Percentiles rank a stretch among this genome's conserved stretches.
Conservation (phyloP, 176 grass and related monocot species). For the Oryza nivara region DNA sequence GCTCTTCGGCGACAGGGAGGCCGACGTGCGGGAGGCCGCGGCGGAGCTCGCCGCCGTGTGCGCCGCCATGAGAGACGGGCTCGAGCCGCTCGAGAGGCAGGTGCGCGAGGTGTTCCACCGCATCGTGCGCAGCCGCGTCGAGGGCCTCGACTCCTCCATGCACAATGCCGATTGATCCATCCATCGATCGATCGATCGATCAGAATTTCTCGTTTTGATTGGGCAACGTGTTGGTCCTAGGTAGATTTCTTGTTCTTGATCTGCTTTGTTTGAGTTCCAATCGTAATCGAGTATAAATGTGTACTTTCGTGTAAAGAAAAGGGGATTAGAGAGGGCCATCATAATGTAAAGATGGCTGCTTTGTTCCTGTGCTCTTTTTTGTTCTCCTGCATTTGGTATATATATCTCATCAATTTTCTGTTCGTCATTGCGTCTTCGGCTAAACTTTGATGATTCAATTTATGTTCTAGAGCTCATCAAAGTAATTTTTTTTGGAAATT, state of each 20-base stretch:
- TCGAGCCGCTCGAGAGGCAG: slow-evolving; percentile 80
- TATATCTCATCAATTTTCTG: slow-evolving; percentile 44
- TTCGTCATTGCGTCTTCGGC: neutral
- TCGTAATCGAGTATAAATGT: slow-evolving; percentile 43
- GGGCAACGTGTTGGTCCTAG: slow-evolving; percentile 46
- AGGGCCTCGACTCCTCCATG: slow-evolving; percentile 78
- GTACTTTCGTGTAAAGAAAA: slow-evolving; percentile 56
- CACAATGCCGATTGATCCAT: slow-evolving; percentile 70
- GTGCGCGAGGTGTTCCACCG: slow-evolving; percentile 94
- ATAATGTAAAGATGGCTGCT: slow-evolving; percentile 49
- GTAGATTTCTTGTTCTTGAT: slow-evolving; percentile 51
- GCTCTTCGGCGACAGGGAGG: slow-evolving; percentile 66
- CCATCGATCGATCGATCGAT: neutral
- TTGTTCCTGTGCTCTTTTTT: slow-evolving; percentile 49
- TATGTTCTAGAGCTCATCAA: neutral
- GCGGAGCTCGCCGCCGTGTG: slow-evolving; percentile 70
- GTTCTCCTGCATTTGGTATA: slow-evolving; percentile 50
- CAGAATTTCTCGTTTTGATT: slow-evolving; percentile 8
- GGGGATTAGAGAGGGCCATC: slow-evolving; percentile 54
- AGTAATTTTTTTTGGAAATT: neutral
- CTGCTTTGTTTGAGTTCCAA: slow-evolving; percentile 31
- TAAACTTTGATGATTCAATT: slow-evolving; percentile 21
- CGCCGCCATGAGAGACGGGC: slow-evolving; percentile 62
- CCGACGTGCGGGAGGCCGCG: slow-evolving; percentile 55
- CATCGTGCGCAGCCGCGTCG: slow-evolving; percentile 89